phyloP scores from a whole-genome alignment of 352 stramenopile species.

The Thalassiosira ordinaria region DNA sequence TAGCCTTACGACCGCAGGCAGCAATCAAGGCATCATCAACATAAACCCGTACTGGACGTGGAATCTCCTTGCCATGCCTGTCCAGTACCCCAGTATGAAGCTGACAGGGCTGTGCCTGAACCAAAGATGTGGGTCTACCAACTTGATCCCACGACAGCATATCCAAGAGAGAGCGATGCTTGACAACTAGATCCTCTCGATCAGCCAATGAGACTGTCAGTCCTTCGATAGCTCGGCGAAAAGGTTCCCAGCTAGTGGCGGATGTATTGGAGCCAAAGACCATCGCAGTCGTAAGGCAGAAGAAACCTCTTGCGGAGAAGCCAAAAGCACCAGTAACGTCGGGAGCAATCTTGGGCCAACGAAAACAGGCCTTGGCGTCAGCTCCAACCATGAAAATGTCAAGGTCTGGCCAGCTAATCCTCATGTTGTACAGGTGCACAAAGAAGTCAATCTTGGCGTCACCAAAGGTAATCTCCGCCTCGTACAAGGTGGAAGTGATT shows the following conservation, averaged over 20 bases:
- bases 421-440: slow-evolving; percentile 20
- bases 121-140: background rate
- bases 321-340: slow-evolving; percentile 35
- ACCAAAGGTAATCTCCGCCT: slow-evolving; percentile 42
- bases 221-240: slow-evolving; percentile 23
- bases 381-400: slow-evolving; percentile 11
- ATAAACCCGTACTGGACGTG: background rate
- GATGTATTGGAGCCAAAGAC: slow-evolving; percentile 37
- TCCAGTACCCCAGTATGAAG: background rate
- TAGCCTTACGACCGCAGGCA: background rate
- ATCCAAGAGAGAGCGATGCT: slow-evolving; percentile 13
- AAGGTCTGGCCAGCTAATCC: slow-evolving; percentile 1
- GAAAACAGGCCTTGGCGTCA: slow-evolving; percentile 39
- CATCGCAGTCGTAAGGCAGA: slow-evolving; percentile 26
- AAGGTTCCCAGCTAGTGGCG: slow-evolving; percentile 34
- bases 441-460: background rate
- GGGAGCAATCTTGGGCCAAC: slow-evolving; percentile 21
- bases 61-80: background rate
- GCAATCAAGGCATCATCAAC: slow-evolving; percentile 39
- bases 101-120: background rate
- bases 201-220: slow-evolving; percentile 4
- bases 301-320: slow-evolving; percentile 6
- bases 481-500: background rate
- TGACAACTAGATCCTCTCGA: slow-evolving; percentile 15
- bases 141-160: slow-evolving; percentile 26